Percentiles rank a stretch among this genome's conserved stretches.
Evolutionary conservation across 2,329 filamentous ascomycete genomes (phyloP).

Genomic region (Venturia pyrina): DNA sequence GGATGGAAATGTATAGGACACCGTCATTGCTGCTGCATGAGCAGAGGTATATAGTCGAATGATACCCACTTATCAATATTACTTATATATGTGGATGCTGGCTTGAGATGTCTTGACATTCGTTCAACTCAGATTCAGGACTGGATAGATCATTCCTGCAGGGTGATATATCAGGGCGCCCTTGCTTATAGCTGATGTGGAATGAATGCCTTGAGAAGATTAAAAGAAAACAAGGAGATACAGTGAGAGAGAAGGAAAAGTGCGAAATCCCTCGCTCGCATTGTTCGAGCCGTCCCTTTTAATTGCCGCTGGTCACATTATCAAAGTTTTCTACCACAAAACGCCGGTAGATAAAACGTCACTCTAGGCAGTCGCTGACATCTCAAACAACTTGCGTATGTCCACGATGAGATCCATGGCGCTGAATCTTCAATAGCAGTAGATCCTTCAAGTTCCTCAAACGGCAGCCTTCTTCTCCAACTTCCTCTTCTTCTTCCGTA

Average conservation of each 20-base stretch:
- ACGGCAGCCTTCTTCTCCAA: slow-evolving; percentile 48
- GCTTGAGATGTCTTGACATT: not conserved
- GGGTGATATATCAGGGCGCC: no score
- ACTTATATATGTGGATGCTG: not conserved
- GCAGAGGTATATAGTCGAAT: not conserved
- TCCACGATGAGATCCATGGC: not conserved
- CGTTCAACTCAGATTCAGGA: not conserved
- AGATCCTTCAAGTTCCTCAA: not conserved
- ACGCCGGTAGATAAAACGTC: not conserved
- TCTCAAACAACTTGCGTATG: not conserved
- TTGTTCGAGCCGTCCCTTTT: not conserved
- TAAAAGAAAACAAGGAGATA: no score
- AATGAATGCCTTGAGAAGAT: no score
- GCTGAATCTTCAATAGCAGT: not conserved
- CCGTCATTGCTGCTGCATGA: not conserved
- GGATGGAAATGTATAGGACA: not conserved
- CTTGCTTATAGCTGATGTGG: no score
- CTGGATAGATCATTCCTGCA: no score
- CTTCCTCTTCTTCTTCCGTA: slow-evolving; percentile 83
- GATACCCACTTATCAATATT: not conserved
- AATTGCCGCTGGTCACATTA: not conserved
- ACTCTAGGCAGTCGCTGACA: not conserved
- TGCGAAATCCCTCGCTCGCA: not conserved
- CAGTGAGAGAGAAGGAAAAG: not conserved
- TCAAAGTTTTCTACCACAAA: not conserved